Conservation (phyloP, 371 early-diverging fungal species). For the Thermomucor indicae-seudaticae region DNA sequence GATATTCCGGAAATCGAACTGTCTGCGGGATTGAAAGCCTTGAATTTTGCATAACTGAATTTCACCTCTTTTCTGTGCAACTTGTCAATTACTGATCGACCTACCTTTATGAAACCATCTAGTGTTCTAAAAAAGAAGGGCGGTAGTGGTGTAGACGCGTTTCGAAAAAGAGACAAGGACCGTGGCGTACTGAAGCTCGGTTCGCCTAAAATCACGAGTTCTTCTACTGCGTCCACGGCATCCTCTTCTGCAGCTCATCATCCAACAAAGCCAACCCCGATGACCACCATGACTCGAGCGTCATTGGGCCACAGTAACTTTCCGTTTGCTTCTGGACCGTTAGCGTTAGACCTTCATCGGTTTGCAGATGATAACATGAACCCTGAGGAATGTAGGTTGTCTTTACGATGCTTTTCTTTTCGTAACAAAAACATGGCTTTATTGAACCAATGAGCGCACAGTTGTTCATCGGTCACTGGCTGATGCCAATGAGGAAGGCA, state of each 20-base stretch:
- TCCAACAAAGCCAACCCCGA: slow-evolving; percentile 8
- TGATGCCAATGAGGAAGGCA: slow-evolving; percentile 58
- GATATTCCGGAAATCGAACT: too few species aligned
- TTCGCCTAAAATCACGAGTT: background rate
- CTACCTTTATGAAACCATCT: background rate
- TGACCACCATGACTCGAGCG: background rate
- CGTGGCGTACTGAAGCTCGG: background rate
- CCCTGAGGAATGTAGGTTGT: slow-evolving; percentile 39
- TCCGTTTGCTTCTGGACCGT: slow-evolving; percentile 17
- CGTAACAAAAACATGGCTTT: background rate
- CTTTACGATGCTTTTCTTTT: background rate
- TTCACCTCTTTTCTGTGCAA: too few species aligned
- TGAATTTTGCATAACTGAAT: too few species aligned
- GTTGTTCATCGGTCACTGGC: slow-evolving; percentile 52
- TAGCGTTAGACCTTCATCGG: slow-evolving; percentile 39
- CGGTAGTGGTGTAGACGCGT: background rate
- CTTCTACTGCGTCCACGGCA: too few species aligned
- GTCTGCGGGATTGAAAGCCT: too few species aligned
- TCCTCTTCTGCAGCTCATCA: background rate
- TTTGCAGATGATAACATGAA: slow-evolving; percentile 43
- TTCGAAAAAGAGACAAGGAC: background rate
- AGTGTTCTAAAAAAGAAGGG: background rate
- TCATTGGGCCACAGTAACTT: slow-evolving; percentile 16
- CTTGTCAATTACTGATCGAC: too few species aligned
- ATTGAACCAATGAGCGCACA: slow-evolving; percentile 6